Base-by-base conservation (phyloP, 306 rosid species). In the Castanospermum australe region DNA sequence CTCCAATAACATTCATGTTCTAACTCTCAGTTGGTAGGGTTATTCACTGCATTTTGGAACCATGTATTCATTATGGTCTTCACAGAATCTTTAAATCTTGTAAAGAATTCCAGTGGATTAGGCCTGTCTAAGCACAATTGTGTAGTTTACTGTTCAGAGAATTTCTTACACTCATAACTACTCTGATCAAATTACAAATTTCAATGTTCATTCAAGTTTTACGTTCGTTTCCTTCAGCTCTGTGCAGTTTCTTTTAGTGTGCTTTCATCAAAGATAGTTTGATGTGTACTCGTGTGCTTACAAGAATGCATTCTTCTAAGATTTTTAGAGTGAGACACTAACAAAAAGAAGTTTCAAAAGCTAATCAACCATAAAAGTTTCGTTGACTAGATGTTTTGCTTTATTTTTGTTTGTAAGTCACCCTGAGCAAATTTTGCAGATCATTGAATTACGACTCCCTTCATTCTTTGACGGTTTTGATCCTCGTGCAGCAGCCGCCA, bases 401-500 rank as follows among this genome's bases (percentile, higher is more conserved):
- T 11, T 61, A 4, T 33, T 2, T 17, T 38, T 52, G n/a, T 35
- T 44, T 44, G 8, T 70, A 13, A 18, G 59, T 65, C 18, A 64
- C 42, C 76, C 8, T 25, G 32, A 35, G 39, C 57, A 39, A 51
- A 30, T 72, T 73, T 61, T 88, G 51, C 88, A 88, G 94, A 42
- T 88, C 35, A 83, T 88, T 81, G 94, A 90, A 76, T 65, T 90
- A 67, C 89, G 21, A 35, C 88, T 90, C 11, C 94, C 94, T 6
- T 90, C 94, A 8, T 86, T 90, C 63, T 86, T 90, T 44, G 79
- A 86, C 86, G 86, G 84, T 79, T 86, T 86, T 65, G 94, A 90
- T 83, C 86, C 94, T 18, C 90, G 92, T 54, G 83, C 88, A 36
- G 92, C 88, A 1, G 94, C 92, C 66, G 89, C 89, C 52, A 90